A percentile compares a stretch with the other conserved stretches of the same genome.
phyloP scores from a whole-genome alignment of 202 grass and related monocot species.

The Saccharum hybrid region DNA sequence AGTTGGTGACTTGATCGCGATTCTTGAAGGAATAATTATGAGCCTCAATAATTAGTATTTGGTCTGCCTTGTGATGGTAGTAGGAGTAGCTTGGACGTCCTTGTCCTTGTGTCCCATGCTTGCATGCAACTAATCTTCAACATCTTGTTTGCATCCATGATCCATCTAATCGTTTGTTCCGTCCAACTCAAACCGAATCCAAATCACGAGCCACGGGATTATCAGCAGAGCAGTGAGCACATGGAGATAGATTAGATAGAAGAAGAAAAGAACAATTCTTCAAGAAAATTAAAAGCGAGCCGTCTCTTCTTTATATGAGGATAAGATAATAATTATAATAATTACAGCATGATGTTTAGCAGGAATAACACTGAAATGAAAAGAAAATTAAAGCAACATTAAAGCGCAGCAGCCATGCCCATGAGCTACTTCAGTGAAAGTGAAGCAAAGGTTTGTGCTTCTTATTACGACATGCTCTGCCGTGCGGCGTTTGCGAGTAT shows the following conservation, averaged over 20 bases:
- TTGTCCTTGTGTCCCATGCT: neutral
- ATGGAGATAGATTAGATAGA: neutral
- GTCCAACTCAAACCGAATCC: neutral
- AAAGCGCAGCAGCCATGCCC: neutral
- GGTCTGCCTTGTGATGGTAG: neutral
- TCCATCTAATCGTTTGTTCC: neutral
- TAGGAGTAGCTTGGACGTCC: neutral
- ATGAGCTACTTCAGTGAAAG: neutral
- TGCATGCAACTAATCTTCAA: constrained; percentile 1
- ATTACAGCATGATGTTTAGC: neutral
- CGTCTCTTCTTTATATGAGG: neutral
- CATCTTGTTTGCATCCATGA: neutral
- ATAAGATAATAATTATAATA: neutral
- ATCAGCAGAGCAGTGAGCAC: neutral
- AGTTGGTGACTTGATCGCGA: neutral
- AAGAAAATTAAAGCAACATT: neutral
- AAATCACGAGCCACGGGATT: neutral
- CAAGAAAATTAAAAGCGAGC: neutral
- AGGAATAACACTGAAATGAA: neutral
- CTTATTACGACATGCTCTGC: neutral
- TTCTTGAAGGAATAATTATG: neutral
- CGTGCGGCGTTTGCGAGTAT: neutral
- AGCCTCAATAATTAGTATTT: neutral
- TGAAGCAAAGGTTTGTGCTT: neutral
- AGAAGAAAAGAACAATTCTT: neutral